Percentiles rank a stretch among this genome's conserved stretches.
Conservation (phyloP, 768 basidiomycete species). For the Lyophyllum shimeji region DNA sequence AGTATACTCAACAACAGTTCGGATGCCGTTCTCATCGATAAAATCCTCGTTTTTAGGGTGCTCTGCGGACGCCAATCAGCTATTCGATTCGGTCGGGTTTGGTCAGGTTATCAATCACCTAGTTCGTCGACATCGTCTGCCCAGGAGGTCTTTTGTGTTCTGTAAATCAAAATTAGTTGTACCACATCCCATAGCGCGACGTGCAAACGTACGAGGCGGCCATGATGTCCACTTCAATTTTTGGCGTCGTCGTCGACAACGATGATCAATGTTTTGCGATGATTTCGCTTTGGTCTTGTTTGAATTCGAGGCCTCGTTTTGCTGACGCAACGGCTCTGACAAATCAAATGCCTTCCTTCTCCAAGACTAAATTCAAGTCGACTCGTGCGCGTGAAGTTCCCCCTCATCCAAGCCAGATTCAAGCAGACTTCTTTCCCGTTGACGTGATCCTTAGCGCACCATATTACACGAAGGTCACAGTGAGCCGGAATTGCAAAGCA, state of each 20-base stretch:
- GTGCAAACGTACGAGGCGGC: slow-evolving; percentile 31
- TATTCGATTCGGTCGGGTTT: not conserved
- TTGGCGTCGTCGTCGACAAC: slow-evolving; percentile 1
- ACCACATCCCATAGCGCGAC: not conserved
- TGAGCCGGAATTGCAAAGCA: too few species aligned
- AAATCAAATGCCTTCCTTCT: too few species aligned
- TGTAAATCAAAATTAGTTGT: slow-evolving; percentile 15
- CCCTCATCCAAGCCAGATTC: too few species aligned
- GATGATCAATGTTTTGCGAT: not conserved
- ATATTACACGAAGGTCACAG: too few species aligned
- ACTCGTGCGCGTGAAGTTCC: too few species aligned
- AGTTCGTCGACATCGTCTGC: slow-evolving; percentile 85
- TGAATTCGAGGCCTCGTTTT: not conserved
- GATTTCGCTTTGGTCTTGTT: not conserved
- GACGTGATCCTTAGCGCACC: too few species aligned
- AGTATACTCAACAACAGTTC: slow-evolving; percentile 79
- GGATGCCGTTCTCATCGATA: slow-evolving; percentile 83
- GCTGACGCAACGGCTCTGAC: not conserved
- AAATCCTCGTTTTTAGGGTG: slow-evolving; percentile 65
- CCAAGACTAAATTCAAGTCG: too few species aligned
- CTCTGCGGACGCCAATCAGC: slow-evolving; percentile 26
- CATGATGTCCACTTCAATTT: slow-evolving; percentile 18
- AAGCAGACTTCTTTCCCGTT: too few species aligned
- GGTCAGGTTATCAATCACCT: slow-evolving; percentile 34
- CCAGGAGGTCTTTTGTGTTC: slow-evolving; percentile 74